Evolutionary conservation across 2,329 filamentous ascomycete genomes (phyloP), one percentile per base, ranked within the genome.

Genomic region (Trichocomaceae sp.): DNA sequence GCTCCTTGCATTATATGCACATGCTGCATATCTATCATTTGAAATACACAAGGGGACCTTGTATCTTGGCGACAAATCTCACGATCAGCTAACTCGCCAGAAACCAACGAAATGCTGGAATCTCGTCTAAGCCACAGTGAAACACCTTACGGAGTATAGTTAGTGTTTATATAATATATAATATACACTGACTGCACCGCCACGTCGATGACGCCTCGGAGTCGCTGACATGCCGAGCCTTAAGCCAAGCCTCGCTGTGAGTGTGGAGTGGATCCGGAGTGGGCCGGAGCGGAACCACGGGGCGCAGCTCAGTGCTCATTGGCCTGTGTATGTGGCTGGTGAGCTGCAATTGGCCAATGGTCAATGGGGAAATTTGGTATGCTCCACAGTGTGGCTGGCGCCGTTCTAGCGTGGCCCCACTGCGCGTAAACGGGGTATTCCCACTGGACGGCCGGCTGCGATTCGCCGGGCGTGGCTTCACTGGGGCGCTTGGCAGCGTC

Each of bases 401-500:
- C 26, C 39, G 39, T 35, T 52, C 23, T 52, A 52, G 50, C 29
- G 50, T 23, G 17, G 12, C 10, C 2, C 7, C 5, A 39, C 37
- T 39, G 15, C 39, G n/a, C 17, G 2, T 10, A 19, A 20, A 12
- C n/a, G 39, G 39, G 39, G 39, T 4, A n/a, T 37, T n/a, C 12
- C 10, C 12, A 15, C 12, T 17, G 15, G 2, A 20, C 3, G 39
- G n/a, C 17, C n/a, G 4, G 8, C 15, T 15, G 9, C 29, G 33
- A 51, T 55, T 55, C 37, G 53, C 48, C 45, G n/a, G 23, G 10
- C 10, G 23, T 6, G 19, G n/a, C 26, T 20, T 12, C 23, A 20
- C 17, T 13, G 47, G 47, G 53, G 48, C 22, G 5, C 53, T 55
- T 55, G 53, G 53, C 53, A 44, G 51, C 53, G 53, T 55, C 53